Base-by-base conservation (phyloP, 257 asterid species). In the Verbena officinalis region DNA sequence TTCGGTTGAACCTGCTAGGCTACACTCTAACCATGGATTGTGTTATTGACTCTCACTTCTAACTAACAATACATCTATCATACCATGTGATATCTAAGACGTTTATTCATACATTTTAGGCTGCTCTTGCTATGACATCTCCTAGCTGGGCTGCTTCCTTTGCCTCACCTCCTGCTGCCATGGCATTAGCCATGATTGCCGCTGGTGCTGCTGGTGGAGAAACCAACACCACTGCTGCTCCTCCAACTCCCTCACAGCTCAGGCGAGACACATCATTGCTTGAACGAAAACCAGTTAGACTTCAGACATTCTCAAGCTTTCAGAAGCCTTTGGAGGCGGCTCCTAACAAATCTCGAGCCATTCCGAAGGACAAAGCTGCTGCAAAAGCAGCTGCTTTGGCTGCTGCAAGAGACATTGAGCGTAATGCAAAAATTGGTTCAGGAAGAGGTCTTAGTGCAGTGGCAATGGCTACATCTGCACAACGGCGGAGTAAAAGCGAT, bases 371-470 rank as follows among this genome's bases (percentile, higher is more conserved):
- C 78, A 93, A 88, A 84, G 96, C 97, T 55, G 95, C 95, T 27
- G 97, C 99, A 63, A 93, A 90, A 86, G 96, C 95, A 42, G 99
- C 99, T 52, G 99, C 99, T 50, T 77, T 93, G 84, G 96, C 97
- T 81, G 99, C 95, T 75, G 99, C 99, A 9, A 88, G 99, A 74
- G 99, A 93, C 82, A 96, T 90, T 63, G 95, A 90, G 75, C 97
- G 99, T 73, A 87, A 83, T 78, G 91, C 99, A 53, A 93, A 93
- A 77, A 93, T 93, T 76, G 99, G 99, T 65, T 86, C 99, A 38
- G 97, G 99, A 78, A 84, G 99, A 82, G 99, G 99, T 69, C 99
- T 93, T 63, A 90, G 96, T 77, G 99, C 99, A 38, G 99, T 93
- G 81, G 99, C 99, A 67, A 90, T 93, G 97, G 99, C 99, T 69